phyloP scores from a whole-genome alignment of 2,329 filamentous ascomycete species.

The Phialemonium atrogriseum region DNA sequence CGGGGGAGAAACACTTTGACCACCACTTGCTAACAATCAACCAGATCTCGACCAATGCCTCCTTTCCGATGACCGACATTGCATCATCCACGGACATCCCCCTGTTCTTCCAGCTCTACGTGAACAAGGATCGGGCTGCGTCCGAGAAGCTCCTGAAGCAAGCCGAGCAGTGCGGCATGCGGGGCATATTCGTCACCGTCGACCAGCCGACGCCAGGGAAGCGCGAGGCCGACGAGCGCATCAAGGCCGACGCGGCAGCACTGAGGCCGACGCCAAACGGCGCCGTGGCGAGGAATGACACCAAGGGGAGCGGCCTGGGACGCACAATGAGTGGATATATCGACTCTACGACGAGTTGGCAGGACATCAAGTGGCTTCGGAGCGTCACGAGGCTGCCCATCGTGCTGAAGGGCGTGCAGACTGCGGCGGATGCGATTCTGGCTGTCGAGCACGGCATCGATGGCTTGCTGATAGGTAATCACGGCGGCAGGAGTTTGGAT shows the following conservation, averaged over 20 bases:
- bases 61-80: conserved; percentile 46
- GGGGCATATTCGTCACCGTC: conserved; percentile 41
- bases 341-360: conserved; percentile 41
- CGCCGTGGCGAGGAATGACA: conserved; percentile 32
- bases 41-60: conserved; percentile 50
- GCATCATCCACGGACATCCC: conserved; percentile 14
- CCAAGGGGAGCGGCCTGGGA: conserved; percentile 33
- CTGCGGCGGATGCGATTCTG: conserved; percentile 42
- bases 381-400: conserved; percentile 40
- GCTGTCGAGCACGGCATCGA: conserved; percentile 47
- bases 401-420: conserved; percentile 53
- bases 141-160: conserved; percentile 37
- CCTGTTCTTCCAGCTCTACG: conserved; percentile 51
- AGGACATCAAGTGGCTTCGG: conserved; percentile 51
- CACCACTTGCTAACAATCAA: too few species aligned
- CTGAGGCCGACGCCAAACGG: conserved; percentile 30
- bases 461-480: conserved; percentile 51
- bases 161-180: conserved; percentile 35
- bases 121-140: conserved; percentile 43
- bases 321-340: conserved; percentile 37
- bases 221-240: conserved; percentile 14
- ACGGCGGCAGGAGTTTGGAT: conserved; percentile 40
- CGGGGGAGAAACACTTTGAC: conserved; percentile 33
- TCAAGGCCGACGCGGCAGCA: conserved; percentile 3
- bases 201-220: conserved; percentile 35